Evolutionary conservation across 1,284 basidiomycete species (phyloP).

Genomic region (Ceratobasidium sp.): DNA sequence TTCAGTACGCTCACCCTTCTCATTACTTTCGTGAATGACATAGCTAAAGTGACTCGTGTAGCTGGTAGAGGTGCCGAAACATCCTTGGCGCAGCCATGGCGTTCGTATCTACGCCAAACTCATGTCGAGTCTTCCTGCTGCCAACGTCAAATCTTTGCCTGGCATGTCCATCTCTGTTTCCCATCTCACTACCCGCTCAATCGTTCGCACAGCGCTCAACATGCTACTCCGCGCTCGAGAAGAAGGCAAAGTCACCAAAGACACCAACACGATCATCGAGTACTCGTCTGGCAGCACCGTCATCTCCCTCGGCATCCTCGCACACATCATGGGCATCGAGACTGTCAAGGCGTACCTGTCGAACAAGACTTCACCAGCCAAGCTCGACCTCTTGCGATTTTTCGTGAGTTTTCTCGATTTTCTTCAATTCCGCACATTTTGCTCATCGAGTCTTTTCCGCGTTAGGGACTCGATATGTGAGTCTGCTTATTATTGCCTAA

Average conservation of each 20-base stretch:
- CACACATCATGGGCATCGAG: constrained; percentile 42
- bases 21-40: too few relatives aligned
- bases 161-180: not conserved
- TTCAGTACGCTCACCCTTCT: not conserved
- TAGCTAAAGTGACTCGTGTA: not conserved
- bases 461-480: constrained; percentile 40
- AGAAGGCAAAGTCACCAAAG: constrained; percentile 18
- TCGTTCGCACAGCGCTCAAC: constrained; percentile 8
- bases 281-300: constrained; percentile 43
- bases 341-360: constrained; percentile 39
- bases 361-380: constrained; percentile 38
- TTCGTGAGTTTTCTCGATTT: constrained; percentile 20
- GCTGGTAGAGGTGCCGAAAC: constrained; percentile 39
- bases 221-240: constrained; percentile 43
- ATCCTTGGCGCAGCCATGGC: constrained; percentile 23
- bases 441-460: not conserved
- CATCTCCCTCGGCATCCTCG: constrained; percentile 44
- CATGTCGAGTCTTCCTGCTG: constrained; percentile 35
- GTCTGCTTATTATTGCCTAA: not conserved
- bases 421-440: not conserved
- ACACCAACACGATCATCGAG: constrained; percentile 37
- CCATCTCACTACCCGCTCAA: not conserved
- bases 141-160: constrained; percentile 43
- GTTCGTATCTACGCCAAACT: constrained; percentile 44
- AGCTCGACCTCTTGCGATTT: constrained; percentile 40